Base-by-base conservation (phyloP, 352 stramenopile genomes). In the Thraustochytrium sp. region DNA sequence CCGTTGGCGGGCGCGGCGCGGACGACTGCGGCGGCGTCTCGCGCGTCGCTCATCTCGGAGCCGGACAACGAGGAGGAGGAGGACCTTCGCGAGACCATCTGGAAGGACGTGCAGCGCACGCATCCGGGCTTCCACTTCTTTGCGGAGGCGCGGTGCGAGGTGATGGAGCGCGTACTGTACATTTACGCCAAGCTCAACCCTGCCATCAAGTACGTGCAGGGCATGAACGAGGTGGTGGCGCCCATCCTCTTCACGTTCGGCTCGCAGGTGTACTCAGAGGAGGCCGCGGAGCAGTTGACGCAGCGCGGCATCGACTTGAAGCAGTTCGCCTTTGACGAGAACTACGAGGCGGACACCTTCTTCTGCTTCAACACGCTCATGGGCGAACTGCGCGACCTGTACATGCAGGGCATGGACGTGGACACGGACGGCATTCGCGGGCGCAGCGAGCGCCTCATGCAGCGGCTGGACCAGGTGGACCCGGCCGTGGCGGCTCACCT, bases 151-250 rank as follows among this genome's bases (percentile, higher is more conserved):
- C 88, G 89, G 0, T 85, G 77, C 34, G 38, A 87, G 23, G 64
- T 86, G 26, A 76, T 95, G 51, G 89, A 92, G 76, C 86, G 91
- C 5, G 91, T 95, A 46, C 78, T 95, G 29, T 95, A 92, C 82
- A 85, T 94, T 44, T 95, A 90, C 89, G 89, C 88, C 18, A 93
- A 93, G 82, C 84, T 94, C 2, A 94, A 95, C 72, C 89, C 90
- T 54, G 91, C 90, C 37, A 89, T 94, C 68, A 85, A 87, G 23
- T 95, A 95, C 77, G 90, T 95, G 13, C 92, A 95, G 84, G 92
- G 92, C 37, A 95, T 95, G 92, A 95, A 95, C 84, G 92, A 95
- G 87, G 89, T 95, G 74, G 82, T 92, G 11, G 90, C 88, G 13
- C 92, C 91, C 8, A 84, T 95, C 3, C 90, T 93, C 59, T 94